Base-by-base conservation (phyloP, 2,329 filamentous ascomycete species). In the Neurospora sp. region DNA sequence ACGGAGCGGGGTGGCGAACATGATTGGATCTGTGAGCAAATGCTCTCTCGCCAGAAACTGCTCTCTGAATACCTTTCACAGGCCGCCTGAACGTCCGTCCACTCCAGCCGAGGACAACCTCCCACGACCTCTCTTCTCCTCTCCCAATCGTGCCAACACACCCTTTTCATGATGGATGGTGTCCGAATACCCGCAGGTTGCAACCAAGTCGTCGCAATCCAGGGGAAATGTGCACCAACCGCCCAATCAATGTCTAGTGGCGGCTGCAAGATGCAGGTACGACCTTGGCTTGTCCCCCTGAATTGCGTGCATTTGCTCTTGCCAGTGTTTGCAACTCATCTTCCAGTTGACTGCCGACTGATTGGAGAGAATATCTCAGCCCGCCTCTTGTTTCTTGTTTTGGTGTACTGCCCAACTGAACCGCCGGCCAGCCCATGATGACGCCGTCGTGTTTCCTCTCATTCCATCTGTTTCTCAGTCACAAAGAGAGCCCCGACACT, bases 241-340 rank as follows among this genome's bases (percentile, higher is more conserved):
- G 28, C 15, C 70, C 68, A 71, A 71, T 71, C 66, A 69, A 9
- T 15, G 17, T 11, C 58, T 23, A 10, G 66, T 66, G 66, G 58
- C 66, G 42, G 66, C 70, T 71, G 70, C 70, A 70, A 69, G 68
- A 69, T 68, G 70, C 70, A 71, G 70, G 68, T 68, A 69, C 68
- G 52, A 62, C 52, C 52, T 62, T 62, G 52, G 52, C 43, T 52
- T 52, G 43, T 28, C 19, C 43, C 19, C 19, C 43, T 28, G 28
- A 28, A 28, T 28, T 28, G 28, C 52, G 7, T 62, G 15, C 23
- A 58, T 52, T 23, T 52, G n/a, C 43, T 10, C 43, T 46, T 46
- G 8, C 23, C 10, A 10, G 17, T 52, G 17, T 23, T 52, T 6
- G 43, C 42, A 46, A 46, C 10, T 23, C 10, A 23, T 46, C 19